Evolutionary conservation across 768 basidiomycete species (phyloP), one percentile per base, ranked within the genome.

Genomic region (Russula lepida): DNA sequence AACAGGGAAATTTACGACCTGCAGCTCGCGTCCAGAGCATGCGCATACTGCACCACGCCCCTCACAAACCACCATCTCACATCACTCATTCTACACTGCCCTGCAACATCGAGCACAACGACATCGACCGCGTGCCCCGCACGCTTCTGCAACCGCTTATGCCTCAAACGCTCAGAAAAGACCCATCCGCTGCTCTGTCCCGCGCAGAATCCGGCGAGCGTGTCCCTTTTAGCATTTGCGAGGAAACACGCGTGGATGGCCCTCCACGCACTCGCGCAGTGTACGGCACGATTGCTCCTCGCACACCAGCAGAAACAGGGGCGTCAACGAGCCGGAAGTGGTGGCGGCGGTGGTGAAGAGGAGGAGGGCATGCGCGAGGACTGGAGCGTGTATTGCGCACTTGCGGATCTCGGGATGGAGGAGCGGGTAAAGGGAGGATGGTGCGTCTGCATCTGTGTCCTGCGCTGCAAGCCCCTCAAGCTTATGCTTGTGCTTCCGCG

Each of bases 131-230:
- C 41, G 28, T 92, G 90, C 64, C 77, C 82, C 4, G 79, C 81
- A 11, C 78, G 83, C 47, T 95, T 91, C 74, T 95, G 92, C 75
- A 89, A 84, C 62, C 80, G 89, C 2, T 80, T 91, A 1, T 95
- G 92, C 69, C 78, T 84, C 15, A 71, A 79, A 17, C 84, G 89
- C 39, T 83, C 88, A 0, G 79, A 78, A 1, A 78, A 78, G 60
- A 77, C 77, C 0, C 90, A 93, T 63, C 81, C 86, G 0, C 73
- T 93, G 4, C 76, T 94, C 12, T 95, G 92, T 66, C 78, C 84
- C 5, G 75, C 79, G 3, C 85, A 86, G 62, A 95, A 92, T 69
- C 89, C 88, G 0, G 83, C 82, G 6, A 81, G 80, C 4, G 71
- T 76, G 3, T 79, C 83, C 0, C 78, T 94, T 3, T 66, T 91